Evolutionary conservation across 805 yeast species (phyloP).

Genomic region (Kodamaea kaohsiungensis): DNA sequence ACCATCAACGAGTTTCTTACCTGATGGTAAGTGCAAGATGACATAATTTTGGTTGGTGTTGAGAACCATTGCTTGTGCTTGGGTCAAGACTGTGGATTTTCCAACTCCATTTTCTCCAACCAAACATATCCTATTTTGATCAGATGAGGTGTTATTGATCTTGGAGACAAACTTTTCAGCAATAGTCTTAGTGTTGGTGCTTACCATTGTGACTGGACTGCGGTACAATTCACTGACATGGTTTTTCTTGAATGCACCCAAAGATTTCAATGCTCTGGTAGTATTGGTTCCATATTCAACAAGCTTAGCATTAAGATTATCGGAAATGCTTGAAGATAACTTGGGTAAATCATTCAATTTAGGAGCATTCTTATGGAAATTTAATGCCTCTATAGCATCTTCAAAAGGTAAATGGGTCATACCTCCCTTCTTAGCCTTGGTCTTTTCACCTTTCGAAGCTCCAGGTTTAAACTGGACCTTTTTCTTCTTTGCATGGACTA

Average conservation of each 20-base stretch:
- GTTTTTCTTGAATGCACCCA: constrained; percentile 66
- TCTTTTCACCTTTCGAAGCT: constrained; percentile 11
- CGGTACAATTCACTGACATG: constrained; percentile 60
- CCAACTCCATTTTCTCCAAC: constrained; percentile 78
- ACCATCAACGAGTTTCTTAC: constrained; percentile 68
- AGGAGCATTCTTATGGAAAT: constrained; percentile 34
- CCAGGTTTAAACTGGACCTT: constrained; percentile 22
- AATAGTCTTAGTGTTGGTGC: constrained; percentile 46
- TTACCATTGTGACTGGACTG: constrained; percentile 59
- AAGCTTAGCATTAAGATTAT: constrained; percentile 14
- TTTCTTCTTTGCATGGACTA: constrained; percentile 21
- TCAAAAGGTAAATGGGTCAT: constrained; percentile 42
- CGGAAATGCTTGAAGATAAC: constrained; percentile 8
- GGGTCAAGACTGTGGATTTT: constrained; percentile 71
- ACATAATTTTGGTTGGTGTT: constrained; percentile 38
- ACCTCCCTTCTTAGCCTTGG: constrained; percentile 37
- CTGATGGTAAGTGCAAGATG: constrained; percentile 52
- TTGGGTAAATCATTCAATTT: constrained; percentile 18
- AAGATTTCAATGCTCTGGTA: constrained; percentile 44
- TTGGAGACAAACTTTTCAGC: constrained; percentile 40
- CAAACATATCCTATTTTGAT: constrained; percentile 52
- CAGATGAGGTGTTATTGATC: constrained; percentile 31
- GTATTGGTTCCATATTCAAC: constrained; percentile 41
- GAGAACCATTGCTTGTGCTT: constrained; percentile 59
- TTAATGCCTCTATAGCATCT: constrained; percentile 37